Conservation (phyloP, 1,284 basidiomycete species). For the Trichosporon asahii region DNA sequence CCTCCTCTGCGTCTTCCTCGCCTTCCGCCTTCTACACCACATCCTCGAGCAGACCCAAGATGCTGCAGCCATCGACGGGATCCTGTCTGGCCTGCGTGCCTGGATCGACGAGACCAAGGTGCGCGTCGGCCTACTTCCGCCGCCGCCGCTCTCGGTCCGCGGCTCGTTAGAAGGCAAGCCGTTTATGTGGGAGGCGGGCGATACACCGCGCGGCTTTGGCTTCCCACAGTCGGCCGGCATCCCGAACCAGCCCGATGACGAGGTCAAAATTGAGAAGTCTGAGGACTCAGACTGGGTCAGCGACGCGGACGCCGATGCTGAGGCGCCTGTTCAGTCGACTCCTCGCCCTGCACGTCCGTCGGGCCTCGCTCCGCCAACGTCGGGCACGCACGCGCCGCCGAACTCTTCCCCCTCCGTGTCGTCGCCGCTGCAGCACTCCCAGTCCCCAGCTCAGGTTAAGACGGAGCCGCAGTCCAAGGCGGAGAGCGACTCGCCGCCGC, state of each 20-base stretch:
- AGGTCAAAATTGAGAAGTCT: neutral
- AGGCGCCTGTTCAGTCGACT: neutral
- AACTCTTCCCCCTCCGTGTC: neutral
- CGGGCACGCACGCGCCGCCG: neutral
- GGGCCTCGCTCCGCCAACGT: neutral
- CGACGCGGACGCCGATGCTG: neutral
- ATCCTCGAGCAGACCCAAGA: slow-evolving; percentile 1
- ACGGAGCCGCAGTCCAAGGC: neutral
- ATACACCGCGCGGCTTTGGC: neutral
- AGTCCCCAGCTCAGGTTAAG: neutral
- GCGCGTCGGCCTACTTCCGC: neutral
- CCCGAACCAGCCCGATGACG: neutral
- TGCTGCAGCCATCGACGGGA: neutral
- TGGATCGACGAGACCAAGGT: neutral
- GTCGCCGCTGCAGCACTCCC: neutral
- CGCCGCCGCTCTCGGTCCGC: neutral
- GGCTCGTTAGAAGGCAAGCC: neutral
- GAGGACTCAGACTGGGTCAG: slow-evolving; percentile 9
- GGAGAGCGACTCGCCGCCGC: neutral
- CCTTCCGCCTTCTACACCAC: neutral
- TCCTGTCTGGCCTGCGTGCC: neutral
- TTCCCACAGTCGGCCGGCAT: neutral
- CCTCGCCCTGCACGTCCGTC: neutral
- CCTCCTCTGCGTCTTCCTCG: neutral
- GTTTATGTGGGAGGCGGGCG: neutral